A percentile compares a stretch with the other conserved stretches of the same genome.
Evolutionary conservation across 2,329 filamentous ascomycete species (phyloP).

Genomic region (Verticillium isaacii): DNA sequence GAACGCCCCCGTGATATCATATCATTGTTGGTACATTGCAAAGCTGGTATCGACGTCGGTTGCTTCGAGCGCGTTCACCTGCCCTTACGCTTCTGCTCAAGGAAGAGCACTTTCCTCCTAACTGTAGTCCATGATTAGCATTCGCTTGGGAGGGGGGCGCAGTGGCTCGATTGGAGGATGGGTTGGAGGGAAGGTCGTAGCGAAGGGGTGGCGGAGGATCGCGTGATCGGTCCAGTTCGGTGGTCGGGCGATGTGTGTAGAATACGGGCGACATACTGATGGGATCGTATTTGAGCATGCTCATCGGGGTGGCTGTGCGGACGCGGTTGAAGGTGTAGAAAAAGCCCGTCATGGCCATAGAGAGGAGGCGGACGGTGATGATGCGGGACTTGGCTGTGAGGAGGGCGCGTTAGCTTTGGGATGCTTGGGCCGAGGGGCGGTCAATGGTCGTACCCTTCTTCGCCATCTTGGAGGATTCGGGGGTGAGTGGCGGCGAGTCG

Average conservation of each 20-base stretch:
- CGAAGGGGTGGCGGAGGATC: too few species aligned
- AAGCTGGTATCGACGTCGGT: not conserved
- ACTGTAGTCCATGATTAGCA: conserved; percentile 47
- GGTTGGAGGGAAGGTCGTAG: too few species aligned
- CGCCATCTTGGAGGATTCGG: conserved; percentile 10
- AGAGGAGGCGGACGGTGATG: conserved; percentile 88
- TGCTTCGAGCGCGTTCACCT: conserved; percentile 33
- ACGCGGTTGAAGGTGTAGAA: conserved; percentile 89
- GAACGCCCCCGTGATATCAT: conserved; percentile 12
- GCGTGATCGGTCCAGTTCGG: too few species aligned
- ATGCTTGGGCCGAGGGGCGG: not conserved
- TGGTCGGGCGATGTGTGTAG: too few species aligned
- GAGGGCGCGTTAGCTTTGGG: conserved; percentile 1
- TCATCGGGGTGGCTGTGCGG: conserved; percentile 75
- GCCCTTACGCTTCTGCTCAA: conserved; percentile 81
- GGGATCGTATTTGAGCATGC: conserved; percentile 98
- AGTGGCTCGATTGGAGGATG: not conserved
- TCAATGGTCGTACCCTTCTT: conserved; percentile 9
- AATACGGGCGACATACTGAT: conserved; percentile 57
- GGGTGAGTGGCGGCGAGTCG: not conserved
- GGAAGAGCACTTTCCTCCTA: conserved; percentile 90
- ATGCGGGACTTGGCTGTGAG: conserved; percentile 79
- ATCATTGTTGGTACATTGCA: conserved; percentile 12
- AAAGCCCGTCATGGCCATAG: conserved; percentile 98
- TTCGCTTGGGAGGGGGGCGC: not conserved